Evolutionary conservation across 2,329 filamentous ascomycete genomes (phyloP).

Genomic region (Diaporthe citrichinensis): DNA sequence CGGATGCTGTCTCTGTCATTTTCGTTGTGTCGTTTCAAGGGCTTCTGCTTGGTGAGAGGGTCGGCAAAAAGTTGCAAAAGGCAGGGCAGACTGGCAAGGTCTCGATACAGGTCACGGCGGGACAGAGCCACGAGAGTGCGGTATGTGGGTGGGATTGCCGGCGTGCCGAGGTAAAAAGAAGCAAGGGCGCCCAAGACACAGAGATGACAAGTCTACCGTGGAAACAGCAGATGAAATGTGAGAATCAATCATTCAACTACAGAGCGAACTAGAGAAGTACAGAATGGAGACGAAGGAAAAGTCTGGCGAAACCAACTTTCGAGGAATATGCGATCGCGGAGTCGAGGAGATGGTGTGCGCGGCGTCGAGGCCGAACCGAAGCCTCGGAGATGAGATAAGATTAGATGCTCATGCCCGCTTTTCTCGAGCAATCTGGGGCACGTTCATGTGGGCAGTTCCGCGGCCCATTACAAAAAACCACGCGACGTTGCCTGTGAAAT

Average conservation of each 20-base stretch:
- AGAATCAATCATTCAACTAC: neutral
- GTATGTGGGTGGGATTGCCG: conserved; percentile 15
- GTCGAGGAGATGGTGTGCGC: neutral
- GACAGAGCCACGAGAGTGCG: neutral
- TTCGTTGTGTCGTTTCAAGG: neutral
- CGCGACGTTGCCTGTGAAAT: neutral
- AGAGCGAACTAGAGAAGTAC: neutral
- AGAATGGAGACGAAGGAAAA: neutral
- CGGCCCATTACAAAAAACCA: conserved; percentile 15
- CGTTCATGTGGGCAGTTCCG: neutral
- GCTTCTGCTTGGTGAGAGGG: no score
- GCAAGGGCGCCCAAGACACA: neutral
- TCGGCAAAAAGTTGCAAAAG: neutral
- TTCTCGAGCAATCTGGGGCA: neutral
- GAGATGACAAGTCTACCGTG: neutral
- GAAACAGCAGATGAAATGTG: neutral
- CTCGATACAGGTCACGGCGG: neutral
- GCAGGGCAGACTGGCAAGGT: neutral
- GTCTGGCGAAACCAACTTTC: neutral
- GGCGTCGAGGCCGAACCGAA: conserved; percentile 1
- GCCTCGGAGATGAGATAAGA: conserved; percentile 34
- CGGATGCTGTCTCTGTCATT: conserved; percentile 38
- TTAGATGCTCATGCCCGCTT: conserved; percentile 16
- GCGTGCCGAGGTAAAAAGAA: conserved; percentile 22
- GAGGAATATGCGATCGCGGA: neutral